Evolutionary conservation across 306 rosid species (phyloP), one percentile per base, ranked within the genome.

Genomic region (Aeschynomene evenia): DNA sequence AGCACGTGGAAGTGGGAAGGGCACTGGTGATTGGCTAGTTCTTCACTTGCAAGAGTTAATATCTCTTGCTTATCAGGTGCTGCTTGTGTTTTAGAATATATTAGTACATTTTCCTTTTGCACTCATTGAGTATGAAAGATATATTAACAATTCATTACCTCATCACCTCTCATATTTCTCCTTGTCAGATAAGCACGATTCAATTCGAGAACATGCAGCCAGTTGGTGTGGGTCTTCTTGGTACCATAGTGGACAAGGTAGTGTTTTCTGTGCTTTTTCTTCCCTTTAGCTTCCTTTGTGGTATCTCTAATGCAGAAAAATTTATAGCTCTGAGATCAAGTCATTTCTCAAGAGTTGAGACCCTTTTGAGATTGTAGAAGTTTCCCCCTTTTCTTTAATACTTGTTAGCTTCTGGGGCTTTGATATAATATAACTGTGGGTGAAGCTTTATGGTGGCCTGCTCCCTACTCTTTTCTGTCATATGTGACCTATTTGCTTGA

Each of bases 51-150:
- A 94, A 82, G 98, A 94, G 82, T 83, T 94, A 75, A 90, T 90
- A 85, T 91, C 97, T 59, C 96, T 94, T 60, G 98, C 98, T 60
- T 94, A 94, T 80, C 98, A 94, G 98, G 98, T 94, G 63, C 82
- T 73, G 22, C 65, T 68, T 63, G 46, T 33, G 43, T 63, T 39
- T 24, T 43, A 71, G 63, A 72, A 33, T 70, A 33, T 66, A 50
- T 36, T 56, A 51, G 53, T 66, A 31, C 56, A 36, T 49, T 66
- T 71, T 62, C 37, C 73, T 21, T 53, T 55, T 72, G 18, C 63
- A 45, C 65, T 63, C 64, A 31, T 39, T 78, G 9, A 66, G 50
- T 62, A 50, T 45, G 15, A 48, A 34, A 60, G 74, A 48, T 62
- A 8, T 64, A 45, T 78, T 36, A 67, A 50, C 18, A 24, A 37